Evolutionary conservation across 805 yeast genomes (phyloP), one percentile per base, ranked within the genome.

Genomic region (Torulaspora indica): DNA sequence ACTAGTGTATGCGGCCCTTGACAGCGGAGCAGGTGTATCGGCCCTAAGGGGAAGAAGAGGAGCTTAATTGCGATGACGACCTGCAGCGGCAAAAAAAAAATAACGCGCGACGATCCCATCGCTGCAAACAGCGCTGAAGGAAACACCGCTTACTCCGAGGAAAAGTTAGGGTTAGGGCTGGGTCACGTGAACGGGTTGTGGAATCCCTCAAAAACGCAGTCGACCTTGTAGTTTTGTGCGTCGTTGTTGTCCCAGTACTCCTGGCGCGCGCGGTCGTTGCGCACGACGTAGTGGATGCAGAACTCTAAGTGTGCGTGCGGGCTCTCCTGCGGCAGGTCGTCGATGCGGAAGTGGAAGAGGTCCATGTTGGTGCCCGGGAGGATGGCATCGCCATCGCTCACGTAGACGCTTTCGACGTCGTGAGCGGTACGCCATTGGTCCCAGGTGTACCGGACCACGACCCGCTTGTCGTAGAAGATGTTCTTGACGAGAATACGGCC

Each of bases 401-500:
- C 41, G 52, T 55, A 62, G 18, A 48, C 52, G 38, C 60, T 55
- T 38, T 52, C 53, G 8, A 57, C 53, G 10, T 62, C 67, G n/a
- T 52, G 57, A 12, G 43, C 77, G 0, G 95, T 81, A 34, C 68
- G 69, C 98, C 98, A 90, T 55, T 73, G 67, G 61, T 91, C 88
- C 51, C 80, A 70, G 0, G 96, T 78, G 66, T 87, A 90, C 43
- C 89, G 72, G 12, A 85, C 74, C 12, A 78, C 74, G 14, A 91
- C 83, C 22, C 66, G 58, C 63, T 90, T 90, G 28, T 78, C 74
- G 64, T 72, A 90, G 8, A 82, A 72, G 4, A 86, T 42, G 67
- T 90, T 91, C 56, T 78, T 77, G 22, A 85, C 96, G 2, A 91
- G 85, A 36, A 90, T 71, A 42, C 80, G 81, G 1, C 96, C 97